phyloP scores from a whole-genome alignment of 225 moss, liverwort and hornwort genomes.

The Bryoerythrophyllum caledonicum region DNA sequence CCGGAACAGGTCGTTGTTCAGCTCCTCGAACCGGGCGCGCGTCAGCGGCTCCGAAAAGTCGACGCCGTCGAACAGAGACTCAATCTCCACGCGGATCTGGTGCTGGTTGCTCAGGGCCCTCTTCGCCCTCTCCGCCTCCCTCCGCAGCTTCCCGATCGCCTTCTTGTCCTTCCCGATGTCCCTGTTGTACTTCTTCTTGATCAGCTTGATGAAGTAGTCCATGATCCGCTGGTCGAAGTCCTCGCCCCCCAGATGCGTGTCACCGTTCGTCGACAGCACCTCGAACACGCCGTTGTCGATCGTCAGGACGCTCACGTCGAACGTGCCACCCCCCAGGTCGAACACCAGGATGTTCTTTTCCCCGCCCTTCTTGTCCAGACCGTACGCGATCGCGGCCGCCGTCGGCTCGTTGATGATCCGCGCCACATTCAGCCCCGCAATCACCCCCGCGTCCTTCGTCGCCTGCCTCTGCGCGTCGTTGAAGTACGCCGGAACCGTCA shows the following conservation, averaged over 20 bases:
- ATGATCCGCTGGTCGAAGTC: constrained; percentile 66
- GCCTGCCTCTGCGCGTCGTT: constrained; percentile 67
- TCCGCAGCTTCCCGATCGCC: constrained; percentile 54
- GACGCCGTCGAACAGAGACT: constrained; percentile 54
- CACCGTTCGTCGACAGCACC: constrained; percentile 56
- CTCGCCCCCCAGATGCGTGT: constrained; percentile 58
- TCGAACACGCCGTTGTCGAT: constrained; percentile 63
- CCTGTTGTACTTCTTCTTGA: constrained; percentile 65
- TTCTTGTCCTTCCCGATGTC: constrained; percentile 61
- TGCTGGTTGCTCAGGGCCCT: constrained; percentile 66
- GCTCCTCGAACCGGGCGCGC: constrained; percentile 57
- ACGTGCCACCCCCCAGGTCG: constrained; percentile 59
- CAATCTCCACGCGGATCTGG: constrained; percentile 59
- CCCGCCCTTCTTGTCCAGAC: constrained; percentile 65
- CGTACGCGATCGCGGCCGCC: constrained; percentile 62
- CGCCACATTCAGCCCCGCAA: constrained; percentile 59
- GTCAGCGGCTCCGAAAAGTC: constrained; percentile 61
- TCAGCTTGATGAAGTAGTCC: constrained; percentile 68
- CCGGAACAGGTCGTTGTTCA: constrained; percentile 65
- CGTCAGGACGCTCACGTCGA: constrained; percentile 56
- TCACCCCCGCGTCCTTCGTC: constrained; percentile 62
- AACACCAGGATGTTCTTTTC: constrained; percentile 67
- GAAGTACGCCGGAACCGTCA: constrained; percentile 67
- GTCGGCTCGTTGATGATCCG: constrained; percentile 66
- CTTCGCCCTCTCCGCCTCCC: constrained; percentile 64